Percentiles rank a stretch among this genome's conserved stretches.
Evolutionary conservation across 2,329 filamentous ascomycete genomes (phyloP).

Genomic region (Fusarium oligoseptatum): DNA sequence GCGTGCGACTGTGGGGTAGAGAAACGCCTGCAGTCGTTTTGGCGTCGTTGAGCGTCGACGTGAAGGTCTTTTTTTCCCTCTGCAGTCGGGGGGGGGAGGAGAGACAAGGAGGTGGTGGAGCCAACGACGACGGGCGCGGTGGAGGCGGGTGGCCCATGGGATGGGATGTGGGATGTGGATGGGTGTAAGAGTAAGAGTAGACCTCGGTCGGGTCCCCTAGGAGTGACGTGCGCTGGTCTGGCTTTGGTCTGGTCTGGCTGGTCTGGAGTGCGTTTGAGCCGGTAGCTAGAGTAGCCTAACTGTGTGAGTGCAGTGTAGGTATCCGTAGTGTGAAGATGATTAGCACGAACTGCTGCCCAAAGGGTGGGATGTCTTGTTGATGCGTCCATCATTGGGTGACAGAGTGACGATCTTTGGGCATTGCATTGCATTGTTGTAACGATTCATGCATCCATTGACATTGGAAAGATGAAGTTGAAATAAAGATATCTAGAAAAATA

Average conservation of each 20-base stretch:
- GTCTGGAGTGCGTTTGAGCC: slow-evolving; percentile 34
- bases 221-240: slow-evolving; percentile 33
- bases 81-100: background rate
- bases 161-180: background rate
- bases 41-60: slow-evolving; percentile 24
- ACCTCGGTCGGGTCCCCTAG: slow-evolving; percentile 12
- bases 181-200: slow-evolving; percentile 4
- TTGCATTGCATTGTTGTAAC: background rate
- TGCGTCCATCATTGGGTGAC: background rate
- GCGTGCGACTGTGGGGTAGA: slow-evolving; percentile 47
- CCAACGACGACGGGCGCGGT: slow-evolving; percentile 24
- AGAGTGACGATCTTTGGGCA: slow-evolving; percentile 5
- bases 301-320: slow-evolving; percentile 4
- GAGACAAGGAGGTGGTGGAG: slow-evolving; percentile 35
- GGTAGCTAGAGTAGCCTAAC: background rate
- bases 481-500: slow-evolving; percentile 5
- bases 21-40: slow-evolving; percentile 35
- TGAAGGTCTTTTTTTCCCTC: slow-evolving; percentile 8
- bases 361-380: background rate
- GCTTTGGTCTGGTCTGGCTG: slow-evolving; percentile 8
- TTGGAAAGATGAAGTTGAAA: slow-evolving; percentile 14
- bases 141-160: slow-evolving; percentile 20
- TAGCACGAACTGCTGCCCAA: slow-evolving; percentile 13
- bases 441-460: background rate
- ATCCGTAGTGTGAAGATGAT: background rate